Base-by-base conservation (phyloP, 495 filamentous ascomycete genomes). In the Choiromyces venosus region DNA sequence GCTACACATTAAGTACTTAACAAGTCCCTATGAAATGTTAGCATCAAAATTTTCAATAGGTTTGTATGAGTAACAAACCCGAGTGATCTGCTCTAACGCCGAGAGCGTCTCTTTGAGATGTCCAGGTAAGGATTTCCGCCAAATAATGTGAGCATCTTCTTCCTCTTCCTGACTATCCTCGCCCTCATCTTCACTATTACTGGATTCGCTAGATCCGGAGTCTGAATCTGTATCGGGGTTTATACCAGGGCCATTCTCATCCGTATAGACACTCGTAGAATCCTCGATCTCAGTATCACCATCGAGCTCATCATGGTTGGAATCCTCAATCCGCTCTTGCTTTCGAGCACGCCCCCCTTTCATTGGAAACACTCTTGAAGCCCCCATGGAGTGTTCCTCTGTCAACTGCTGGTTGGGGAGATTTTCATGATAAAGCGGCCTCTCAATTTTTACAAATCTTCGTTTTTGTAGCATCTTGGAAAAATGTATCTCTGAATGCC, bases 1-100 rank as follows among this genome's bases (percentile, higher is more conserved):
- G 10, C 78, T 42, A 46, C 76, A 72, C 77, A 80, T 79, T 21
- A 80, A 65, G 61, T 80, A 80, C 66, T 67, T 71, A 14, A 80
- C 42, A 69, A 77, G 75, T 18, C 74, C 66, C 75, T 77, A 21
- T 42, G 37, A 18, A 72, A 16, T 36, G 38, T 76, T 61, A 77
- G 29, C 37, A 25, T 25, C n/a, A 56, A 56, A 29, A n/a, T n/a
- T 37, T 71, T 37, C 6, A 16, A 19, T 38, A 21, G n/a, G 40
- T 56, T 37, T 29, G 25, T 42, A 37, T 37, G 35, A 25, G 21
- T 12, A 65, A 37, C 37, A 70, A 76, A 79, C 78, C 44, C 75
- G 71, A 2, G 77, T 68, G 37, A 80, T 80, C 52, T 77, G 74
- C 33, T 80, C 70, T 37, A 80, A 33, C 16, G 76, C 78, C 12